Base-by-base conservation (phyloP, 306 rosid genomes). In the Castanea crenata region DNA sequence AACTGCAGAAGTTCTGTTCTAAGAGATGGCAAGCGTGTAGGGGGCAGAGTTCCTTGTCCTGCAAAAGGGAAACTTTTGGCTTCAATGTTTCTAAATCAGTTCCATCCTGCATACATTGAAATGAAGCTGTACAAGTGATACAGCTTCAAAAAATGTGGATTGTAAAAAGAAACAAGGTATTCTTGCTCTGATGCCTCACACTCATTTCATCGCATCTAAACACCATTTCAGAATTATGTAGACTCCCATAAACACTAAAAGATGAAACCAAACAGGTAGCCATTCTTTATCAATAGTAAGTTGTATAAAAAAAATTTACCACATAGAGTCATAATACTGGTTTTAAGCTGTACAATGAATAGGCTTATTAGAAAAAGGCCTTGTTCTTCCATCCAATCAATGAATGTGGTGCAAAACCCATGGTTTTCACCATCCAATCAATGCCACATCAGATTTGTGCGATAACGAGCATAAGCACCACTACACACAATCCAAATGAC, bases 31-130 rank as follows among this genome's bases (percentile, higher is more conserved):
- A 95, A 78, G 52, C 93, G 89, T 38, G 86, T 71, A 74, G 88
- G 87, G 81, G 88, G 82, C 83, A 95, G 88, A 82, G 85, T 82
- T 84, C 99, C 98, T 52, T 83, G 99, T 73, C 97, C 99, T 94
- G 95, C 78, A 87, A 75, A 82, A 14, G 65, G 8, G 35, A 15
- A 78, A 55, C 62, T 68, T 35, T 18, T 20, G 2, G 38, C 27
- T 67, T 67, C 63, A 61, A 34, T 46, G 56, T 76, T 68, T 52
- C 55, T 63, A 62, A 15, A 49, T 52, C 74, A 79, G 75, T 78
- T 59, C 23, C 41, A 49, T 46, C 32, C 29, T 19, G 52, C 27
- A 14, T 10, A 7, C 25, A 67, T 67, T 35, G 72, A 67, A 67
- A 67, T 35, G 72, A 67, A 34, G 49, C 25, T 67, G 29, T 35